These are phyloP conservation scores for Arthrinium phaeospermum DNA, from an alignment of 2,329 filamentous ascomycete genomes.

Conservation along the genomic window DNA sequence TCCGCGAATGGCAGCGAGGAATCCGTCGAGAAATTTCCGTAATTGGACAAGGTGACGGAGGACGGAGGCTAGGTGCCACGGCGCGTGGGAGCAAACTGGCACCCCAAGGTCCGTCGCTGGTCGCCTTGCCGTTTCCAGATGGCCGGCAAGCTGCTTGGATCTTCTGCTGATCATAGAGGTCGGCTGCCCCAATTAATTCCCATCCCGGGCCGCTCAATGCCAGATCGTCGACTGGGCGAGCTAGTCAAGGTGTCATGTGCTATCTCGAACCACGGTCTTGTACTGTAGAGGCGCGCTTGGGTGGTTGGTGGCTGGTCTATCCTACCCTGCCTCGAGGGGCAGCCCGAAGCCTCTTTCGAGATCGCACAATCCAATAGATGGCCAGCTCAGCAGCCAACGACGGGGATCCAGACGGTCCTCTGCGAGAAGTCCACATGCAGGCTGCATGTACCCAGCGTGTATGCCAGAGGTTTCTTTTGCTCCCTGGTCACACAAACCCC, in stretches of 20 bases:
- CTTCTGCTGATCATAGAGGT: background rate
- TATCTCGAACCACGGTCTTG: background rate
- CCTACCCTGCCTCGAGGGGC: background rate
- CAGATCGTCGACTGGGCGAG: background rate
- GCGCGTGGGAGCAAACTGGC: background rate
- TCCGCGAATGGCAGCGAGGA: conserved; percentile 15
- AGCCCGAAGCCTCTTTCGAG: conserved; percentile 3
- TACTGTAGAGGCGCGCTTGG: background rate
- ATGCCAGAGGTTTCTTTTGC: background rate
- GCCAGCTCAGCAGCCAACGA: background rate
- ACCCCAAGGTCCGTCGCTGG: background rate
- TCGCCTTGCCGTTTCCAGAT: background rate
- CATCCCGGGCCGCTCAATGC: background rate
- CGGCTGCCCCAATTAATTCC: background rate
- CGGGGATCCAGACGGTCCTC: background rate
- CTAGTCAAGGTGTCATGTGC: background rate
- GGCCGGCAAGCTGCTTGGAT: background rate
- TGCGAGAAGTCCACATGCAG: background rate
- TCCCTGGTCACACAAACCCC: conserved; percentile 10
- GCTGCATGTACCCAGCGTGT: background rate
- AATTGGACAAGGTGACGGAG: conserved; percentile 7
- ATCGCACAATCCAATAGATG: background rate
- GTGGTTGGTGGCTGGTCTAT: background rate
- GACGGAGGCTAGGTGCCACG: background rate
- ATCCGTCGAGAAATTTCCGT: conserved; percentile 2